phyloP scores from a whole-genome alignment of 805 yeast species.

The Teunomyces barrocoloradensis region DNA sequence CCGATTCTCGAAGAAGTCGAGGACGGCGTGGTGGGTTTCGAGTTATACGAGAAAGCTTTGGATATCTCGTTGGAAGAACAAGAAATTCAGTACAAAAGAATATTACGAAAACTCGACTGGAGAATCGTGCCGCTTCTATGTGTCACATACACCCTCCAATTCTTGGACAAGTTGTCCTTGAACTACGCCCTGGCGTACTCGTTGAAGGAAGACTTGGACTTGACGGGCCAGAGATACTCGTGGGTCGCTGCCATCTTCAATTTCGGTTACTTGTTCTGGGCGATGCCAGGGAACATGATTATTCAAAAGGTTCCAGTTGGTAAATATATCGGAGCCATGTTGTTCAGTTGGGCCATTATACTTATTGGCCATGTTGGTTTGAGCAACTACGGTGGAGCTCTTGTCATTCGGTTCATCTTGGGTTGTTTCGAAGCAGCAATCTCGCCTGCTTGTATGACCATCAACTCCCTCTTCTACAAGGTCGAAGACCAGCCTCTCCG shows the following conservation, averaged over 20 bases:
- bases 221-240: conserved; percentile 46
- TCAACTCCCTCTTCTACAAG: conserved; percentile 63
- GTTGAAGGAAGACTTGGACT: conserved; percentile 43
- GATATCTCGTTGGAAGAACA: conserved; percentile 29
- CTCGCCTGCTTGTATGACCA: conserved; percentile 54
- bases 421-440: conserved; percentile 56
- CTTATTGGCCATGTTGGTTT: conserved; percentile 50
- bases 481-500: conserved; percentile 49
- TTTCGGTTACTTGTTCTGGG: conserved; percentile 53
- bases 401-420: conserved; percentile 52
- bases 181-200: conserved; percentile 70
- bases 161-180: conserved; percentile 55
- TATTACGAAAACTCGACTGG: conserved; percentile 40
- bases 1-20: conserved; percentile 5
- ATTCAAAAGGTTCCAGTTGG: conserved; percentile 55
- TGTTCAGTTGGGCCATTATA: conserved; percentile 54
- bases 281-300: conserved; percentile 38
- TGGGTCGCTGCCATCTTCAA: conserved; percentile 54
- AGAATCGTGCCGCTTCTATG: conserved; percentile 51
- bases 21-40: conserved; percentile 19
- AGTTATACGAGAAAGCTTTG: conserved; percentile 24
- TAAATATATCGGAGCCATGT: conserved; percentile 46
- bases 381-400: conserved; percentile 48
- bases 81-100: conserved; percentile 12
- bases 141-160: conserved; percentile 53